Evolutionary conservation across 768 basidiomycete genomes (phyloP), one percentile per base, ranked within the genome.

Genomic region (Mycena amicta): DNA sequence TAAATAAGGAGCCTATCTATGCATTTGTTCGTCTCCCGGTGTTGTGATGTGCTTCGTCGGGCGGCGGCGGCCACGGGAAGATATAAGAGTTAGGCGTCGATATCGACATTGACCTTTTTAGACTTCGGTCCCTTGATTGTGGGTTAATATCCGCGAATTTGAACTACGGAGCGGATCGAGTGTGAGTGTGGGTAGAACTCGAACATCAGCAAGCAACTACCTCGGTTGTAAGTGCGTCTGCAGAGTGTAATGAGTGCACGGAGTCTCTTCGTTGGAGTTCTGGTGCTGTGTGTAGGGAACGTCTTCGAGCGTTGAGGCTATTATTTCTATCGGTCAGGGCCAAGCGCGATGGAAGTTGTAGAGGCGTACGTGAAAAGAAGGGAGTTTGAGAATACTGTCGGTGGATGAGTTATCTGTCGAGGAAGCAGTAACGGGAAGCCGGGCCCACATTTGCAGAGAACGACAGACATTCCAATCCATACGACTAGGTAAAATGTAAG

Each of bases 381-480:
- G 8, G 59, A 60, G 31, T 60, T 60, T 2, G 59, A 51, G 27
- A 51, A 60, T 31, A 60, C 59, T 60, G 49, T 26, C 12, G 28
- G 15, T 16, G 30, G 51, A 30, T 27, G 1, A 29, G 5, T 1
- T 11, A n/a, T n/a, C n/a, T n/a, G n/a, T 26, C 22, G 1, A 5
- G n/a, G 26, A 2, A 23, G 22, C 27, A 13, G 45, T 26, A 18
- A 11, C 26, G 3, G 2, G 5, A 15, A 27, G 8, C 2, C 12
- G 2, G 15, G 28, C 49, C 29, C 23, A 60, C 59, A 25, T 22
- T 60, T 60, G 3, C 47, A 39, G 0, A 60, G 18, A 11, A 60
- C 50, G 13, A 52, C 23, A 22, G 54, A 60, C 15, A 55, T 18
- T n/a, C 49, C 59, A 2, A 60, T 41, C 53, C 54, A 60, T 30